Base-by-base conservation (phyloP, 1,284 basidiomycete species). In the Austroboletus novae-zelandiae region DNA sequence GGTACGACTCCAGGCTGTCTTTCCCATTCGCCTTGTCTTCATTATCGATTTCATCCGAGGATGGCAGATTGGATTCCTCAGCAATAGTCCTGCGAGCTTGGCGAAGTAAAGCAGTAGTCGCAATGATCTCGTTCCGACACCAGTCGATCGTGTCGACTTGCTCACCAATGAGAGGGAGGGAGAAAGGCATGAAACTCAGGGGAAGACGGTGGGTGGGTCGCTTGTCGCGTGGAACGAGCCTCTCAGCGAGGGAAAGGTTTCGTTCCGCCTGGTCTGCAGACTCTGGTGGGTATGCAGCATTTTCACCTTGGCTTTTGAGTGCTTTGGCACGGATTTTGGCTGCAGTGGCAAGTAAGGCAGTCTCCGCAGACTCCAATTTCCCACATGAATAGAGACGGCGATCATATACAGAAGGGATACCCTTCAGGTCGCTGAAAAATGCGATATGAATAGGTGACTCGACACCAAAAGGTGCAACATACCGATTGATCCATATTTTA, bases 101-200 rank as follows among this genome's bases (percentile, higher is more conserved):
- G 3, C 76, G 76, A 40, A 91, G 71, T 6, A 78, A 58, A 32
- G 64, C 61, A 30, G 74, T 81, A 46, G 81, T 81, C 3, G 71
- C 65, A 5, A 73, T 69, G 46, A 94, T 84, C 61, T 91, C 83
- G 30, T 77, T 70, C 31, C 94, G 81, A 43, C 86, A 85, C 94
- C 94, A 98, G 2, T 93, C 84, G 64, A 99, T 94, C 2, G 86
- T 80, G 71, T 99, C 96, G 5, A 95, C 91, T 70, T 96, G 92
- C 66, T 92, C 70, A 3, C 89, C 88, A 9, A 79, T 73, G 40
- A 89, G 82, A 20, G 88, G 84, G 0, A 87, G 68, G 1, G 74
- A 69, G 56, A 85, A 80, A 0, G 84, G 84, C 37, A 78, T 64
- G 75, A 73, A 85, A 11, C 69, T 64, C 42, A 66, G 59, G 47